Evolutionary conservation across 345 rosid species (phyloP).

Genomic region (Anacardium occidentale): DNA sequence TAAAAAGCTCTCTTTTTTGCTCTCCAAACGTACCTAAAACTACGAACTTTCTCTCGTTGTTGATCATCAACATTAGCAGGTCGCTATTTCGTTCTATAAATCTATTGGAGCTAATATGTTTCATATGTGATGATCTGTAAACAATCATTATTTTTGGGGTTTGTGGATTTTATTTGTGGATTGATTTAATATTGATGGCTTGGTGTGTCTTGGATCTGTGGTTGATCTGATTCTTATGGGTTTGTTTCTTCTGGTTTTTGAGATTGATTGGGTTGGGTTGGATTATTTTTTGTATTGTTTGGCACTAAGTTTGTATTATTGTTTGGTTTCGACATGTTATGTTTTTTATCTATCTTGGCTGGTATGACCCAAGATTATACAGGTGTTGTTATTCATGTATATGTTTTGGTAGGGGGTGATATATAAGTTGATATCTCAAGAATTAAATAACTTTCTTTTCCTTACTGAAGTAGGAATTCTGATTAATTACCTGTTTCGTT

Average conservation of each 20-base stretch:
- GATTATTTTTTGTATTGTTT: no score
- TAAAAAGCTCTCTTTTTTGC: conserved; percentile 9
- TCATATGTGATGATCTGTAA: neutral
- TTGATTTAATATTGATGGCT: conserved; percentile 12
- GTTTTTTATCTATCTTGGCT: no score
- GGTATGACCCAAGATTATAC: no score
- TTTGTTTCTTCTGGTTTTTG: neutral
- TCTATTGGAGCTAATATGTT: conserved; percentile 1
- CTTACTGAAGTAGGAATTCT: no score
- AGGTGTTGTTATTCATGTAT: no score
- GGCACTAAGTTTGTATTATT: no score
- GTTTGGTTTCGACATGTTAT: no score
- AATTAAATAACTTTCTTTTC: no score
- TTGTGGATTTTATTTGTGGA: conserved; percentile 1
- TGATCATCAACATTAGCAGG: conserved; percentile 24
- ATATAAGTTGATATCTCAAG: no score
- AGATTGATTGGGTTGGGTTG: neutral
- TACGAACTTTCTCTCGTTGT: conserved; percentile 1
- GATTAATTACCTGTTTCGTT: no score
- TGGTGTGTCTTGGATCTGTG: conserved; percentile 30
- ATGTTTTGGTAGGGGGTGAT: no score
- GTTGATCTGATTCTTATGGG: conserved; percentile 13
- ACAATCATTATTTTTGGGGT: neutral
- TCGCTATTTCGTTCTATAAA: conserved; percentile 2
- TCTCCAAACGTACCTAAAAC: conserved; percentile 5